Evolutionary conservation across 1,139 yeast genomes (phyloP).

Genomic region (Kodamaea sp.): DNA sequence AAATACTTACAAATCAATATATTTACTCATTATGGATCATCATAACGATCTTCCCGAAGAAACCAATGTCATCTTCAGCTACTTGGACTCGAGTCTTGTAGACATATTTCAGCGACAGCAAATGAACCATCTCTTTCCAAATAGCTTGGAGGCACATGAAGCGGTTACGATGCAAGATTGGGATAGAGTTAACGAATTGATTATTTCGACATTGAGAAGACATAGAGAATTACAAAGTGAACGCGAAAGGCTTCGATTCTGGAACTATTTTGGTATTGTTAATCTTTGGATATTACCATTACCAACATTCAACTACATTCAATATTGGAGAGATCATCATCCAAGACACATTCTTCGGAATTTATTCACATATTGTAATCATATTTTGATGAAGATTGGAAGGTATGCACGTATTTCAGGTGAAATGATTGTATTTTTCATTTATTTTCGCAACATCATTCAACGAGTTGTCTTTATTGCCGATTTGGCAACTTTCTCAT

Average conservation of each 20-base stretch:
- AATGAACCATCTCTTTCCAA: constrained; percentile 13
- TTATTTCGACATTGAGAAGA: constrained; percentile 1
- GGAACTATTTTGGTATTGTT: constrained; percentile 17
- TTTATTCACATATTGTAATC: constrained; percentile 1
- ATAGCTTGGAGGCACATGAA: constrained; percentile 17
- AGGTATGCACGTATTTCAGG: constrained; percentile 4
- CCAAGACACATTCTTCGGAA: constrained; percentile 4
- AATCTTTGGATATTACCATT: constrained; percentile 23
- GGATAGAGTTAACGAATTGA: constrained; percentile 13
- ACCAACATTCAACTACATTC: constrained; percentile 25
- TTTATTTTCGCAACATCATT: constrained; percentile 18
- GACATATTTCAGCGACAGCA: constrained; percentile 23
- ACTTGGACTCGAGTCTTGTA: constrained; percentile 21
- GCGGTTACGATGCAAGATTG: constrained; percentile 7
- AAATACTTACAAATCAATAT: not conserved
- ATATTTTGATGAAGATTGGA: not conserved
- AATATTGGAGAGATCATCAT: constrained; percentile 22
- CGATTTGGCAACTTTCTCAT: constrained; percentile 30
- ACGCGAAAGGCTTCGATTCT: constrained; percentile 4
- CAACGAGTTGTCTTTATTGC: constrained; percentile 23
- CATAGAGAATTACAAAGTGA: constrained; percentile 1
- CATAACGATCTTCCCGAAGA: constrained; percentile 1
- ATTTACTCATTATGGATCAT: not conserved
- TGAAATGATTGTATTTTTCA: constrained; percentile 16
- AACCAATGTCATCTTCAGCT: constrained; percentile 19